These are phyloP conservation scores for Ascochyta pisi DNA, from an alignment of 2,329 filamentous ascomycete species.

Conservation along the genomic window DNA sequence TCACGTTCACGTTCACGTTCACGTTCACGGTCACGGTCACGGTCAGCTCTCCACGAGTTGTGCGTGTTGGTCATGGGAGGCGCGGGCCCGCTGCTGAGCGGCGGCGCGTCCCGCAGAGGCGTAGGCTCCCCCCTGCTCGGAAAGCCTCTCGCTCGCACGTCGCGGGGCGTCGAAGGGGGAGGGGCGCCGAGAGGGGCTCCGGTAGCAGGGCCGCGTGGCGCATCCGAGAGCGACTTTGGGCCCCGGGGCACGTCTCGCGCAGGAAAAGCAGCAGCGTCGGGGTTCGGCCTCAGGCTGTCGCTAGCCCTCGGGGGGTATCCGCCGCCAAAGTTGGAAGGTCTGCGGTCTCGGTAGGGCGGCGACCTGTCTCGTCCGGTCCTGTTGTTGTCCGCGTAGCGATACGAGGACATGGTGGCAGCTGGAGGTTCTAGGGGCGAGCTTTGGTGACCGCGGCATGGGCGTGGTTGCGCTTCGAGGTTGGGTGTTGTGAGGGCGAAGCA, in stretches of 20 bases:
- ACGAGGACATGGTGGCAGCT: conserved; percentile 41
- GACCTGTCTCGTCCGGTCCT: conserved; percentile 53
- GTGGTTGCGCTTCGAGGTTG: neutral
- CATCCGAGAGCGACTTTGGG: conserved; percentile 79
- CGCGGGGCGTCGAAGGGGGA: conserved; percentile 57
- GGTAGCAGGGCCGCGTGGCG: conserved; percentile 50
- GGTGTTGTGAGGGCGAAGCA: neutral
- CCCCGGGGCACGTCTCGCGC: conserved; percentile 75
- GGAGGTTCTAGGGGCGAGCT: neutral
- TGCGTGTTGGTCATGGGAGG: conserved; percentile 53
- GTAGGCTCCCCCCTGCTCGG: conserved; percentile 66
- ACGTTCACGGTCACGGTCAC: conserved; percentile 58
- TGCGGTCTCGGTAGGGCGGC: conserved; percentile 67
- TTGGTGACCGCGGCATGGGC: conserved; percentile 10
- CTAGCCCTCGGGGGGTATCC: conserved; percentile 60
- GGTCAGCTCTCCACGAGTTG: conserved; percentile 58
- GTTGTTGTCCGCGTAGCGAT: conserved; percentile 45
- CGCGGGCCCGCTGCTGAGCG: conserved; percentile 49
- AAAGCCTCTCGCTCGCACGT: conserved; percentile 66
- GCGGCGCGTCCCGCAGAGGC: conserved; percentile 62
- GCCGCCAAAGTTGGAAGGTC: conserved; percentile 68
- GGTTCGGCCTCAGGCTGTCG: conserved; percentile 38
- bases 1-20: conserved; percentile 57
- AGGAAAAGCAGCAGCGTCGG: conserved; percentile 39
- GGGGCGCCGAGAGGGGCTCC: conserved; percentile 41